Conservation (phyloP, 140 eudicot species). For the Stevia rebaudiana region DNA sequence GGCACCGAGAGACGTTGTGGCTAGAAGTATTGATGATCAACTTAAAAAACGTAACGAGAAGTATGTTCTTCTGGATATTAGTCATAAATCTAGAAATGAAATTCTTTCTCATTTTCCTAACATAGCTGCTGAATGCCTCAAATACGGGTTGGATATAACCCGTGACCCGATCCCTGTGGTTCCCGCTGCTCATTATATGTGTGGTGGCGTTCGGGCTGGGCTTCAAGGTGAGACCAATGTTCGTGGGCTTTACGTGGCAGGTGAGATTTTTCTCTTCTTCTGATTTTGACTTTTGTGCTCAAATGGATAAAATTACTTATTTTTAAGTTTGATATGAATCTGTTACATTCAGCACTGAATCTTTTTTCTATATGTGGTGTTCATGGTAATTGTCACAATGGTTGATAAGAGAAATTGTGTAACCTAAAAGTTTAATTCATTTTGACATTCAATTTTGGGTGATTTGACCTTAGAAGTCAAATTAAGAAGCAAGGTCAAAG, state of each 20-base stretch:
- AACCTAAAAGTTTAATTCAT: not conserved
- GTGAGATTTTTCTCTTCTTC: conserved; percentile 24
- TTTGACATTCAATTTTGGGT: not conserved
- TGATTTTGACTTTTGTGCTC: conserved; percentile 11
- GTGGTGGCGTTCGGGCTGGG: conserved; percentile 98
- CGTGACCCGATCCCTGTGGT: conserved; percentile 86
- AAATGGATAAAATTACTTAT: not conserved
- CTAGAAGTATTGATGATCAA: conserved; percentile 93
- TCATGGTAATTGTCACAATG: not conserved
- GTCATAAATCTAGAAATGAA: conserved; percentile 60
- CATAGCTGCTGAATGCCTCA: conserved; percentile 84
- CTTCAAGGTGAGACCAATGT: conserved; percentile 93
- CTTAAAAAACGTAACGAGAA: conserved; percentile 75
- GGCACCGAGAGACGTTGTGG: conserved; percentile 91
- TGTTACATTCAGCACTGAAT: not conserved
- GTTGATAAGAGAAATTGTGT: not conserved
- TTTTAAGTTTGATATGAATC: not conserved
- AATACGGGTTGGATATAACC: conserved; percentile 76
- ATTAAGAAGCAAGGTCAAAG: no score
- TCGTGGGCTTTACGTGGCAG: conserved; percentile 83
- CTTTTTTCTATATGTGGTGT: not conserved
- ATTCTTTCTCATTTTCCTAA: conserved; percentile 92
- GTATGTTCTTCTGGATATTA: conserved; percentile 82
- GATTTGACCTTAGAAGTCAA: conserved; percentile 17
- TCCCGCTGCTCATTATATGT: conserved; percentile 99